Evolutionary conservation across 768 basidiomycete species (phyloP).

Genomic region (Naganishia vishniacii): DNA sequence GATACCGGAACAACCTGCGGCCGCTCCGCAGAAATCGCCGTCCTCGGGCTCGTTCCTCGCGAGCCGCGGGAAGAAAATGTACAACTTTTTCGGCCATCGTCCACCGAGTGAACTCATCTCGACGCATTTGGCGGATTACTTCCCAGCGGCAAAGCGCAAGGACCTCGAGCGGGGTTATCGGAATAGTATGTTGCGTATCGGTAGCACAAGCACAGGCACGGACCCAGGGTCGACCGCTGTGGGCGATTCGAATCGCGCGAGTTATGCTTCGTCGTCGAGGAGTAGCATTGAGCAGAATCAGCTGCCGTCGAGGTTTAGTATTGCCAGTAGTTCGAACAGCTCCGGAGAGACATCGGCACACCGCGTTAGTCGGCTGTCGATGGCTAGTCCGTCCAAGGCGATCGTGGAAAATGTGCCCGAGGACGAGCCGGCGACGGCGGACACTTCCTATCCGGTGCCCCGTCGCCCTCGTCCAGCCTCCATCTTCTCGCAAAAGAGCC

Average conservation of each 20-base stretch:
- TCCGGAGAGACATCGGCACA: background rate
- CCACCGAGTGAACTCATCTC: conserved; percentile 97
- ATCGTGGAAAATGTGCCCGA: too few relatives aligned
- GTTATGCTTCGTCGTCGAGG: conserved; percentile 10
- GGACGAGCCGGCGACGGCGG: too few relatives aligned
- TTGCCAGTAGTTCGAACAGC: conserved; percentile 24
- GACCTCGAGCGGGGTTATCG: conserved; percentile 80
- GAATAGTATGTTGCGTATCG: conserved; percentile 72
- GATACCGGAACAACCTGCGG: conserved; percentile 56
- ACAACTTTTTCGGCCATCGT: conserved; percentile 94
- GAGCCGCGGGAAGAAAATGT: conserved; percentile 46
- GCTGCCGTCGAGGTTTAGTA: conserved; percentile 26
- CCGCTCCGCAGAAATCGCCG: conserved; percentile 39
- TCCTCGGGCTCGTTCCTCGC: conserved; percentile 46
- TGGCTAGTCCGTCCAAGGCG: too few relatives aligned
- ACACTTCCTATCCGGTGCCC: conserved; percentile 22
- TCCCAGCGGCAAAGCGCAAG: conserved; percentile 88
- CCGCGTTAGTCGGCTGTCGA: conserved; percentile 16
- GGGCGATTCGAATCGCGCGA: conserved; percentile 1
- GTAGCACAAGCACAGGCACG: conserved; percentile 35
- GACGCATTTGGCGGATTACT: conserved; percentile 86
- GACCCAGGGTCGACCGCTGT: background rate
- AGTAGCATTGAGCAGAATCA: conserved; percentile 13
- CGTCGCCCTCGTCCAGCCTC: conserved; percentile 44
- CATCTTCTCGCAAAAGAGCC: conserved; percentile 49